Base-by-base conservation (phyloP, 257 asterid genomes). In the Solanum appendiculatum region DNA sequence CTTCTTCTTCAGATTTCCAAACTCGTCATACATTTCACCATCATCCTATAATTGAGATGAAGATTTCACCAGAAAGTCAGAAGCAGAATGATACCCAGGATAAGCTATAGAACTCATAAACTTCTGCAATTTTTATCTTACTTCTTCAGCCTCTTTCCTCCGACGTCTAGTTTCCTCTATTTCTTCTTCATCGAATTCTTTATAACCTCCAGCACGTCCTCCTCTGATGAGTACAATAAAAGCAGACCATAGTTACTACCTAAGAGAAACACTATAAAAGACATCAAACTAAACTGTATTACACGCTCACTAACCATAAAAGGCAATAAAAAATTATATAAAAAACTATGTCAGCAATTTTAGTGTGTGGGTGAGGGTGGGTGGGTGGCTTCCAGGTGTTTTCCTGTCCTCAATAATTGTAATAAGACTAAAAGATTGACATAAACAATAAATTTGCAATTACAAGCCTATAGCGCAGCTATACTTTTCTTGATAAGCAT, bases 201-300 rank as follows among this genome's bases (percentile, higher is more conserved):
- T 97, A 91, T 95, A 97, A 87, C 99, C 99, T 91, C 99, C 99
- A 77, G 96, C 99, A 88, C 99, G 98, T 4, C 99, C 99, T 86
- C 99, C 99, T 92, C 99, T 97, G 90, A 77, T 23, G n/a, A 66
- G 83, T 87, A 31, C 85, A 60, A 40, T 58, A 78, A 82, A 77
- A 54, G 25, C 37, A 85, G 64, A 86, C 75, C 87, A 86, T 82
- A 63, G 80, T 88, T 23, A 78, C 58, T 31, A 86, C 83, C 68
- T 81, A 29, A 51, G 37, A 81, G 87, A n/a, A 91, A 33, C 31
- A 3, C 44, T 54, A 83, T 27, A 18, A 27, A 74, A 20, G 82
- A 39, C 31, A 37, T 73, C 51, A 73, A 73, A 36, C 10, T 73
- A 37, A 73, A 58, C 25, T 21, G 63, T 58, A 58, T 21, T 21